These are phyloP conservation scores for Plectosphaerella cucumerina DNA, from an alignment of 2,329 filamentous ascomycete species.

Conservation along the genomic window DNA sequence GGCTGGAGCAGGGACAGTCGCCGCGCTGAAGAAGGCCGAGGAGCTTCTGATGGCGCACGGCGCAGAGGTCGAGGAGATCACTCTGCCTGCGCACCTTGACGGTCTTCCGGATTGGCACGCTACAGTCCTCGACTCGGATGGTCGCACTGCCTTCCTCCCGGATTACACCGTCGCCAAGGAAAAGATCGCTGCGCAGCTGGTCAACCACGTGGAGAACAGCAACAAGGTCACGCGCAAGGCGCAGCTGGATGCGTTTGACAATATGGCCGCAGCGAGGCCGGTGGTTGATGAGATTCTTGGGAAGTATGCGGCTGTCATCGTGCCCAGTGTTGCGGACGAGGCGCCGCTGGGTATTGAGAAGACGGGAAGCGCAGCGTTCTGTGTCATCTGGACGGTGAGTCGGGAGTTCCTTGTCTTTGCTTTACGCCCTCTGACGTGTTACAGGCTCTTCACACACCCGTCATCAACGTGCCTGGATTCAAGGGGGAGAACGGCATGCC, in stretches of 20 bases:
- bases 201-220: slow-evolving; percentile 47
- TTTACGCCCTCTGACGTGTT: slow-evolving; percentile 20
- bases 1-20: slow-evolving; percentile 37
- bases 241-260: slow-evolving; percentile 50
- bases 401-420: too few relatives aligned
- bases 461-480: slow-evolving; percentile 63
- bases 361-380: slow-evolving; percentile 53
- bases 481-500: slow-evolving; percentile 49
- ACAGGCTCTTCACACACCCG: slow-evolving; percentile 54
- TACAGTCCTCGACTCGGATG: slow-evolving; percentile 46
- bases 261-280: slow-evolving; percentile 43
- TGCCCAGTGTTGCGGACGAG: slow-evolving; percentile 52
- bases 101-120: slow-evolving; percentile 48
- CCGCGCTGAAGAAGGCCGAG: slow-evolving; percentile 35
- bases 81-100: slow-evolving; percentile 44
- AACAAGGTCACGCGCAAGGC: slow-evolving; percentile 36
- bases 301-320: slow-evolving; percentile 49
- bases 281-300: slow-evolving; percentile 43
- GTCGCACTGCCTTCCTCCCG: slow-evolving; percentile 45
- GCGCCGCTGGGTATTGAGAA: slow-evolving; percentile 45
- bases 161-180: slow-evolving; percentile 47
- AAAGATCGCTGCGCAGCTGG: slow-evolving; percentile 39
- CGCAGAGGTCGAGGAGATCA: slow-evolving; percentile 52
- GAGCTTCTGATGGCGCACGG: slow-evolving; percentile 39
- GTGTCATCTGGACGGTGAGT: slow-evolving; percentile 48